Conservation (phyloP, 2,329 filamentous ascomycete genomes). For the Pyrenochaeta sp. region DNA sequence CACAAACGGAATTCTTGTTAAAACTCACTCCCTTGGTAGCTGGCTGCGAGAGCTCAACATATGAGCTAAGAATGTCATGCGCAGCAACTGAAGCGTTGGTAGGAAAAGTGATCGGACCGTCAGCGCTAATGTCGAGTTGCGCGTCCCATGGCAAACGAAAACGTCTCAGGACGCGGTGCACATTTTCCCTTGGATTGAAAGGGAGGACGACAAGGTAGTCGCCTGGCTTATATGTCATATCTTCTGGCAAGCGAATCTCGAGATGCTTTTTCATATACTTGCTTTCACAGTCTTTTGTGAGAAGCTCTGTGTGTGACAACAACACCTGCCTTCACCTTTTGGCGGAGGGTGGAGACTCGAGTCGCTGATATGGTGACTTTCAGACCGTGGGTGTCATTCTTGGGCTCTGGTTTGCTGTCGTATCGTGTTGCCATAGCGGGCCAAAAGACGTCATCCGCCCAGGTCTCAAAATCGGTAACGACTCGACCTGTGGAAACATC, state of each 20-base stretch:
- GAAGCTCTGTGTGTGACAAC: constrained; percentile 11
- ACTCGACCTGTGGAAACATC: constrained; percentile 38
- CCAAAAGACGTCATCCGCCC: constrained; percentile 36
- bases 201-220: constrained; percentile 79
- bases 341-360: constrained; percentile 21
- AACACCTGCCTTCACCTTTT: constrained; percentile 27
- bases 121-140: neutral
- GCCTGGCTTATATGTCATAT: constrained; percentile 69
- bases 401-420: constrained; percentile 2
- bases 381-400: neutral
- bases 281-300: constrained; percentile 1
- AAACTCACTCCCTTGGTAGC: neutral
- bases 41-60: constrained; percentile 6
- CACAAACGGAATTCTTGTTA: neutral
- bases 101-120: neutral
- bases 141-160: constrained; percentile 20
- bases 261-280: constrained; percentile 14
- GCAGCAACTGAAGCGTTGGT: neutral
- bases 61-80: neutral
- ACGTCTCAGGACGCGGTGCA: constrained; percentile 14
- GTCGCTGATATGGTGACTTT: constrained; percentile 22
- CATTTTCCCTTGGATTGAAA: constrained; percentile 58
- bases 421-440: constrained; percentile 21
- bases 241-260: constrained; percentile 37
- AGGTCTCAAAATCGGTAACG: constrained; percentile 43